Evolutionary conservation across 208 protist genomes (phyloP).

Genomic region (Wallacemonas sp.): DNA sequence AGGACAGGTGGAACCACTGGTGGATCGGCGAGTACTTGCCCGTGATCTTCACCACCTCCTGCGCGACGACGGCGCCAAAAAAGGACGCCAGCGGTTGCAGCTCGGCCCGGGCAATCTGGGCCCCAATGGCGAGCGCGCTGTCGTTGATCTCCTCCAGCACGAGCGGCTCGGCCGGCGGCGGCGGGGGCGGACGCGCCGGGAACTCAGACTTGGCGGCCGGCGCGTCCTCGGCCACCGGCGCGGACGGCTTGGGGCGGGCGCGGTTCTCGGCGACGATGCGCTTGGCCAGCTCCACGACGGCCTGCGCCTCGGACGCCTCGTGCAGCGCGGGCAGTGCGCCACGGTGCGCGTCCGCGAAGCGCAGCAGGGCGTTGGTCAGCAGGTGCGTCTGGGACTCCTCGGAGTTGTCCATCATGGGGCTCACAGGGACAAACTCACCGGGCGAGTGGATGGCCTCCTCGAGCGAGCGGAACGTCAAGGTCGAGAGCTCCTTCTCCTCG

Average conservation of each 20-base stretch:
- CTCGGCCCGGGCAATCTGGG: constrained; percentile 73
- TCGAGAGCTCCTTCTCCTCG: constrained; percentile 72
- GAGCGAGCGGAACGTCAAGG: constrained; percentile 64
- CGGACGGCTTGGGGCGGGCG: constrained; percentile 22
- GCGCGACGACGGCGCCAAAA: constrained; percentile 94
- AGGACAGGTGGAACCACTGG: constrained; percentile 96
- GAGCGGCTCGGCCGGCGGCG: constrained; percentile 59
- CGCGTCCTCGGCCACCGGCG: background rate
- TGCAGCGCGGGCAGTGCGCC: constrained; percentile 69
- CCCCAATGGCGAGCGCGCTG: constrained; percentile 35
- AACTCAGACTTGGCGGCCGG: constrained; percentile 61
- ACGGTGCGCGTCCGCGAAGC: constrained; percentile 64
- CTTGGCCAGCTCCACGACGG: constrained; percentile 59
- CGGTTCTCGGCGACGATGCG: constrained; percentile 61
- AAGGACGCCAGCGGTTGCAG: constrained; percentile 92
- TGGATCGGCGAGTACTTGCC: constrained; percentile 97
- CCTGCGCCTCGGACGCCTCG: constrained; percentile 52
- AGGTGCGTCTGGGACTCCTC: constrained; percentile 81
- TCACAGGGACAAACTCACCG: constrained; percentile 72
- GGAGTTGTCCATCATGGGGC: constrained; percentile 86
- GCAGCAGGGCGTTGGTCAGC: constrained; percentile 57
- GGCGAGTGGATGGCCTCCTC: constrained; percentile 54
- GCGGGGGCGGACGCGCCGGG: constrained; percentile 51
- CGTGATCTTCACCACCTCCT: constrained; percentile 97
- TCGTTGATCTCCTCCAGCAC: constrained; percentile 65